phyloP scores from a whole-genome alignment of 2,329 filamentous ascomycete genomes.

The Diaporthe eres region DNA sequence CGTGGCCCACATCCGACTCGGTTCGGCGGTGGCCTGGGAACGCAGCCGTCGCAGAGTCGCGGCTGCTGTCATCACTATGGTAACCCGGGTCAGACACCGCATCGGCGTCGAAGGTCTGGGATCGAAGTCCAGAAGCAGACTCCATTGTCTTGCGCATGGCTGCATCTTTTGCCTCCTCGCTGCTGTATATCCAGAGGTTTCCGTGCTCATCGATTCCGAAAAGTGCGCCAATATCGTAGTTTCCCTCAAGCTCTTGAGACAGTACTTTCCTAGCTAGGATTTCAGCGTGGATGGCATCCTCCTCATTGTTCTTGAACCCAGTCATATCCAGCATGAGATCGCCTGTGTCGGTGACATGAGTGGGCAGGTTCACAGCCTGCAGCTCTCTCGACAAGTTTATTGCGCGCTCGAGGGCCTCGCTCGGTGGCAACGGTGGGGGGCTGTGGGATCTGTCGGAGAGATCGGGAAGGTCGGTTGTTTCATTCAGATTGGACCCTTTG shows the following conservation, averaged over 20 bases:
- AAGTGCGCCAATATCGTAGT: slow-evolving; percentile 95
- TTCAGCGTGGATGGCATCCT: slow-evolving; percentile 91
- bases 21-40: slow-evolving; percentile 70
- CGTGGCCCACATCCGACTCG: slow-evolving; percentile 75
- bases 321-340: slow-evolving; percentile 99
- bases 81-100: slow-evolving; percentile 94
- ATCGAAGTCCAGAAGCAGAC: slow-evolving; percentile 62
- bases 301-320: slow-evolving; percentile 93
- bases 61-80: slow-evolving; percentile 86
- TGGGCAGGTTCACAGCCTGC: slow-evolving; percentile 91
- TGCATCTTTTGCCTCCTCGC: slow-evolving; percentile 93
- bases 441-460: slow-evolving; percentile 77
- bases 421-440: slow-evolving; percentile 78
- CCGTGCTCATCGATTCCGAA: slow-evolving; percentile 96
- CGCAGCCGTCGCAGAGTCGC: slow-evolving; percentile 59
- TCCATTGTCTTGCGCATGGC: slow-evolving; percentile 78
- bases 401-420: slow-evolving; percentile 86
- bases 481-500: slow-evolving; percentile 53
- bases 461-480: slow-evolving; percentile 54
- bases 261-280: slow-evolving; percentile 94
- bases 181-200: slow-evolving; percentile 99
- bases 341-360: slow-evolving; percentile 90
- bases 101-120: slow-evolving; percentile 75
- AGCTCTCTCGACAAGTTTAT: slow-evolving; percentile 88
- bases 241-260: slow-evolving; percentile 91